Conservation (phyloP, 176 grass and related monocot genomes). For the Elaeis guineensis region DNA sequence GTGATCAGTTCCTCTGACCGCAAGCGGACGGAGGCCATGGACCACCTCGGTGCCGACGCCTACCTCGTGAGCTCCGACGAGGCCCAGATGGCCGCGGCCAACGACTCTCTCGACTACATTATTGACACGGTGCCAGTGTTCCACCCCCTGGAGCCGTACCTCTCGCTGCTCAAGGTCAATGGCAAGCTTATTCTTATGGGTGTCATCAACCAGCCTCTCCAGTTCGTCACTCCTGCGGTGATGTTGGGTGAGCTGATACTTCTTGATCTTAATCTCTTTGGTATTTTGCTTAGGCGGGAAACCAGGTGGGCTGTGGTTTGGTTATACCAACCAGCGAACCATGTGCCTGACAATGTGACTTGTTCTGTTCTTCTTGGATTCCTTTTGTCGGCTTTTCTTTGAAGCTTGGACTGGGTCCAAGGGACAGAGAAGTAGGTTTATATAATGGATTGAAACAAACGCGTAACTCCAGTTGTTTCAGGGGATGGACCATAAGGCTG, state of each 20-base stretch:
- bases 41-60: constrained; percentile 80
- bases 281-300: background rate
- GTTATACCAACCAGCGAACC: too few relatives aligned
- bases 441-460: too few relatives aligned
- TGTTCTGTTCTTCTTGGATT: too few relatives aligned
- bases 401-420: too few relatives aligned
- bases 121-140: constrained; percentile 82
- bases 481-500: too few relatives aligned
- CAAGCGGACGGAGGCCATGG: constrained; percentile 74
- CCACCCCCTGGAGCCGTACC: constrained; percentile 81
- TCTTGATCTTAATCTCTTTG: background rate
- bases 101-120: constrained; percentile 80
- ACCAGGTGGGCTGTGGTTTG: too few relatives aligned
- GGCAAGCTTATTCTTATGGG: constrained; percentile 74
- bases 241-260: constrained; percentile 44
- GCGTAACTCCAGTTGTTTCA: too few relatives aligned
- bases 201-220: constrained; percentile 75
- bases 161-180: constrained; percentile 67
- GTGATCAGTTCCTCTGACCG: constrained; percentile 82
- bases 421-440: too few relatives aligned
- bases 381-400: too few relatives aligned
- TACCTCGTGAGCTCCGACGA: constrained; percentile 77
- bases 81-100: constrained; percentile 38
- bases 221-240: constrained; percentile 72
- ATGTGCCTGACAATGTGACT: too few relatives aligned